phyloP scores from a whole-genome alignment of 495 filamentous ascomycete species.

The Aspergillus wentii region DNA sequence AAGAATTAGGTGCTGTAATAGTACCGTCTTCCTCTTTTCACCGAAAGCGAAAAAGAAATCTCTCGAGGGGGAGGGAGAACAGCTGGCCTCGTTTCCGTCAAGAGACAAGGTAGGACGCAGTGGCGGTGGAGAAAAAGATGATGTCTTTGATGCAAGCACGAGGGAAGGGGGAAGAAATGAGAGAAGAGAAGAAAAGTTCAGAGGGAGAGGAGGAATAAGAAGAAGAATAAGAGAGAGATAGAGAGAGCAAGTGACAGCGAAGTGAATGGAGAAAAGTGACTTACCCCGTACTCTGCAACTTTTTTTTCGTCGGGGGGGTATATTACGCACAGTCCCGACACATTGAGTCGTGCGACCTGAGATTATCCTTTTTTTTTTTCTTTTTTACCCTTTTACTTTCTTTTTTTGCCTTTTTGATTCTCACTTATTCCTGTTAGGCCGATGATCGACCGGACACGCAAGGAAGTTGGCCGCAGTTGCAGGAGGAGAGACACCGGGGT shows the following conservation, averaged over 20 bases:
- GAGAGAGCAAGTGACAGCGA: slow-evolving; percentile 3
- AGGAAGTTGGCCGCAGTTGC: no score
- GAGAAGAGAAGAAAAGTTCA: slow-evolving; percentile 2
- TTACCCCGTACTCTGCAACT: slow-evolving; percentile 5
- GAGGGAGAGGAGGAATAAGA: slow-evolving; percentile 3
- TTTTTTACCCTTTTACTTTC: slow-evolving; percentile 2
- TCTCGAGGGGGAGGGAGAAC: no score
- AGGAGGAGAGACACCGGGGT: no score
- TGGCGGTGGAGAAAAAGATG: neutral
- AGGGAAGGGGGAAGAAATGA: slow-evolving; percentile 2
- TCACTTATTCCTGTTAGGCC: neutral
- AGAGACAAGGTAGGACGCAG: neutral
- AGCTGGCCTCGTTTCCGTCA: no score
- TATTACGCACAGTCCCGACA: slow-evolving; percentile 13
- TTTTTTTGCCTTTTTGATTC: slow-evolving; percentile 6
- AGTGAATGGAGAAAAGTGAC: slow-evolving; percentile 2
- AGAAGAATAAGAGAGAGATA: slow-evolving; percentile 1
- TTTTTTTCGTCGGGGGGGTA: neutral
- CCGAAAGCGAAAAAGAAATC: slow-evolving; percentile 1
- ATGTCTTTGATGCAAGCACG: neutral
- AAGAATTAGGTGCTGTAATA: no score
- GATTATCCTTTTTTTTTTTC: neutral
- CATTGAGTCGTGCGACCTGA: slow-evolving; percentile 14
- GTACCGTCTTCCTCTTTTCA: no score
- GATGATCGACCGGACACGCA: neutral